phyloP scores from a whole-genome alignment of 176 grass and related monocot species.

The Melocanna baccifera region DNA sequence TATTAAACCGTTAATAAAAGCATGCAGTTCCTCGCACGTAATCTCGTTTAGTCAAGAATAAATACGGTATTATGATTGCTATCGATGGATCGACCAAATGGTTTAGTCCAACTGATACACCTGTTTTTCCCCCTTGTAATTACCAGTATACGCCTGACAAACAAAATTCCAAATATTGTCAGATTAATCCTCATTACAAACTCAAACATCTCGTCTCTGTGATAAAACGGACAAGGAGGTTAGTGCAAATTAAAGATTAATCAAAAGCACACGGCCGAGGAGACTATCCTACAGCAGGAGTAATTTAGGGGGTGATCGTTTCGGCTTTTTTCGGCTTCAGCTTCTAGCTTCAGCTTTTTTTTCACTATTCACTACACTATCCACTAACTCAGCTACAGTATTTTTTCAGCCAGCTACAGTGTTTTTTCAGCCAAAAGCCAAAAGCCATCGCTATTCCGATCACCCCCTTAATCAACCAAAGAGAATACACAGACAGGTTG shows the following conservation, averaged over 20 bases:
- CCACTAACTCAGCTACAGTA: no score
- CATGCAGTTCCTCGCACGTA: not conserved
- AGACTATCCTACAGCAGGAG: not conserved
- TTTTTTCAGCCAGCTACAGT: no score
- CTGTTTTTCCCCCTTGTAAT: not conserved
- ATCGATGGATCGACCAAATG: not conserved
- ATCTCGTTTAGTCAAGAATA: not conserved
- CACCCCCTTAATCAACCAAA: not conserved
- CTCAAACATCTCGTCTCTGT: not conserved
- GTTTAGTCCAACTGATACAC: no score
- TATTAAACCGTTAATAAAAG: not conserved
- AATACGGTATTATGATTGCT: not conserved
- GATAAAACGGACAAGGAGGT: not conserved
- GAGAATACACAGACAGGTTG: conserved; percentile 41
- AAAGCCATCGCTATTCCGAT: no score
- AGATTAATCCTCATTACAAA: not conserved
- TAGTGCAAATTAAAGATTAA: not conserved
- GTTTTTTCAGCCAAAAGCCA: no score
- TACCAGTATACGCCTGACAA: no score
- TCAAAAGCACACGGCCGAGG: not conserved
- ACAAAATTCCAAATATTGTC: not conserved
- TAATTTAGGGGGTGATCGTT: no score
- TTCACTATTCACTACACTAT: no score
- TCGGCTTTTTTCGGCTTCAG: no score
- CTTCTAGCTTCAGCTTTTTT: no score